These are phyloP conservation scores for Berberis thunbergii DNA, from an alignment of 164 flowering plant genomes.

Conservation along the genomic window DNA sequence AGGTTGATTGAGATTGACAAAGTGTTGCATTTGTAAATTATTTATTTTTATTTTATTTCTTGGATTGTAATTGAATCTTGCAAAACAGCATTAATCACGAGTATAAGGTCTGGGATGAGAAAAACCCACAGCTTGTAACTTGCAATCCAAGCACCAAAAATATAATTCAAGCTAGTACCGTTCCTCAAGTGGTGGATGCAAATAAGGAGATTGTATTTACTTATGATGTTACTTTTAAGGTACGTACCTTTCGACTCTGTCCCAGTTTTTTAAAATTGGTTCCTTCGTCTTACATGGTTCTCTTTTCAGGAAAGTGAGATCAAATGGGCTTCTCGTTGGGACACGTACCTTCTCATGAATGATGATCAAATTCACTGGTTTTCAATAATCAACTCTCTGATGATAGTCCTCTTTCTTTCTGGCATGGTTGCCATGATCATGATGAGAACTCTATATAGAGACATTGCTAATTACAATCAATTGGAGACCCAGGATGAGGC, in stretches of 20 bases:
- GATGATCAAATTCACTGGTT: constrained; percentile 13
- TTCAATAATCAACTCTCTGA: constrained; percentile 32
- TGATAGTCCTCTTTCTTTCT: constrained; percentile 46
- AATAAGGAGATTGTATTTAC: constrained; percentile 48
- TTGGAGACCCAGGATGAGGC: constrained; percentile 46
- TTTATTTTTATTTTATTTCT: no score
- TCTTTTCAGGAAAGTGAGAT: constrained; percentile 34
- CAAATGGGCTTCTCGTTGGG: constrained; percentile 54
- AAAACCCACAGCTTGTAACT: constrained; percentile 76
- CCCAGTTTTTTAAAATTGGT: neutral
- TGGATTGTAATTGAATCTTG: constrained; percentile 1
- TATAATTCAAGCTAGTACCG: constrained; percentile 50
- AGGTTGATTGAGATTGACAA: no score
- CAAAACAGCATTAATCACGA: constrained; percentile 73
- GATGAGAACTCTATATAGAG: constrained; percentile 45
- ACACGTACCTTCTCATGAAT: constrained; percentile 12
- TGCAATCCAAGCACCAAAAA: constrained; percentile 67
- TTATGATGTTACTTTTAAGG: constrained; percentile 45
- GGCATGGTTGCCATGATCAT: constrained; percentile 51
- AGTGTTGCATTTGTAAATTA: no score
- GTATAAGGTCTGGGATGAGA: constrained; percentile 85
- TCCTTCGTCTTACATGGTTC: neutral
- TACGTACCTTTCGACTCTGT: constrained; percentile 7
- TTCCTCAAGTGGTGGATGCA: constrained; percentile 72
- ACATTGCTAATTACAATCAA: constrained; percentile 41